Evolutionary conservation across 495 filamentous ascomycete species (phyloP), one percentile per base, ranked within the genome.

Genomic region (Penicillium paxilli): DNA sequence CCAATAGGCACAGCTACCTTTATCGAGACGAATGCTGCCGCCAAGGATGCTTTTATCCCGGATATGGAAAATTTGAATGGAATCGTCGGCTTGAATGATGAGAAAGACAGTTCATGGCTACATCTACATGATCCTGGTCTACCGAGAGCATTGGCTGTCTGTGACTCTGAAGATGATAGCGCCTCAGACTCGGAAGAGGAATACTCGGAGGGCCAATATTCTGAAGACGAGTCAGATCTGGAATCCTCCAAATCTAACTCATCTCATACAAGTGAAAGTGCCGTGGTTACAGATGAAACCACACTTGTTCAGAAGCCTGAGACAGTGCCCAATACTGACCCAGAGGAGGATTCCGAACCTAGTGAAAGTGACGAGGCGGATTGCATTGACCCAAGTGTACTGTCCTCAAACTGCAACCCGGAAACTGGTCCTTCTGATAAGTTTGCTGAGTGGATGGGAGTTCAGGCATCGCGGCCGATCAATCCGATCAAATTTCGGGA

Each of bases 141-240:
- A 16, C 35, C 35, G 11, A 19, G n/a, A 16, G 14, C 16, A 38
- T 38, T 38, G 5, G 16, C 35, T 38, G 35, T 38, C 17, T 38
- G 35, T 14, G 35, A 38, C 35, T 38, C 35, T 38, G n/a, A n/a
- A 16, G 14, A 7, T 16, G 35, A n/a, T 7, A 16, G 8, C 8
- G 35, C 14, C n/a, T 19, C 16, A 17, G 35, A 38, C 7, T 38
- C 35, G 35, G 35, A 38, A 12, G 11, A 9, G 0, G 35, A 38
- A 38, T 38, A 38, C 17, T 14, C 17, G 6, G 11, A 8, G 16
- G 16, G 14, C 35, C 22, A 41, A 11, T 16, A 41, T 24, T 50
- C 48, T 7, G 35, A 44, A 19, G 49, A 44, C n/a, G 57, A 53
- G n/a, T 49, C 49, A 17, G 49, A 57, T 1, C 47, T 57, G 19